A percentile compares a stretch with the other conserved stretches of the same genome.
These are phyloP conservation scores for Pseudocercospora crystallina DNA, from an alignment of 2,329 filamentous ascomycete genomes.

Conservation along the genomic window DNA sequence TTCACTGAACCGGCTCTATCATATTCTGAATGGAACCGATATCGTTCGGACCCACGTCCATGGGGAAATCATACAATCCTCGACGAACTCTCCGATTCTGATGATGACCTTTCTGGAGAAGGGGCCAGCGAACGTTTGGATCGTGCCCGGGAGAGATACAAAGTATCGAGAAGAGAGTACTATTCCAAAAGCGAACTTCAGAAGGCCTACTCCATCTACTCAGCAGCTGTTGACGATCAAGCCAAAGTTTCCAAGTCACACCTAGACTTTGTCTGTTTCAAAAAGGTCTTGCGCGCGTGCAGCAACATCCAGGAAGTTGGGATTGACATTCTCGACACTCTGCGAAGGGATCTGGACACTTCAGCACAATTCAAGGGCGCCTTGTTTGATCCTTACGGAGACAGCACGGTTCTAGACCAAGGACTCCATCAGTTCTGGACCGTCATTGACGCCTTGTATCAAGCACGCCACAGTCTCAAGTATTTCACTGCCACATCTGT, in stretches of 20 bases:
- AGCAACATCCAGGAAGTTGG: neutral
- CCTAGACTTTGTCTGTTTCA: neutral
- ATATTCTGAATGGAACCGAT: too few species aligned
- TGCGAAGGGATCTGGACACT: neutral
- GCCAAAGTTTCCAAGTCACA: neutral
- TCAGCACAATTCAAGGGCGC: neutral
- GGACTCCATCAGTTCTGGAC: conserved; percentile 10
- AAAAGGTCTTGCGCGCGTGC: neutral
- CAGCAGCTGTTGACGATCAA: neutral
- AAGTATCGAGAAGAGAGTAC: neutral
- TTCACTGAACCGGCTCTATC: neutral
- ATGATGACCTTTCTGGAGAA: too few species aligned
- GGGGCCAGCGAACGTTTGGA: too few species aligned
- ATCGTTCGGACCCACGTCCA: too few species aligned
- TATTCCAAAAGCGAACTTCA: neutral
- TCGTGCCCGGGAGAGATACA: too few species aligned
- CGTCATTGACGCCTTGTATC: neutral
- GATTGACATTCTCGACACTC: neutral
- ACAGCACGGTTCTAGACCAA: conserved; percentile 1
- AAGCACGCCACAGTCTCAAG: neutral
- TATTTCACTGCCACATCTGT: neutral
- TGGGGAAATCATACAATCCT: too few species aligned
- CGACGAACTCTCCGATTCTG: too few species aligned
- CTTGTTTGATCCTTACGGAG: neutral
- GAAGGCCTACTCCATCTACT: neutral